Conservation (phyloP, 2,329 filamentous ascomycete species). For the Fusarium tjaetaba region DNA sequence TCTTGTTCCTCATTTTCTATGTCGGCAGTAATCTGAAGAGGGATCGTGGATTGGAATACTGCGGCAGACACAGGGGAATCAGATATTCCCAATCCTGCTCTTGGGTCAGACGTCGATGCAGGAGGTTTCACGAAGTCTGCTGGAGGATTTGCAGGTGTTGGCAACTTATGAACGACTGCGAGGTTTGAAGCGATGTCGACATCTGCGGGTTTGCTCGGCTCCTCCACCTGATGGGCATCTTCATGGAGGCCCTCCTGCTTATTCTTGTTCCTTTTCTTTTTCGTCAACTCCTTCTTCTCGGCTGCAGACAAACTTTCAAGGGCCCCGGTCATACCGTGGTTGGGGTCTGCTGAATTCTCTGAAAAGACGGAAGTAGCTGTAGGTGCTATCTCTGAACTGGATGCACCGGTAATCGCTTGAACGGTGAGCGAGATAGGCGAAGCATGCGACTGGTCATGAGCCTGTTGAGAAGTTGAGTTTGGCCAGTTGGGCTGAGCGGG, state of each 20-base stretch:
- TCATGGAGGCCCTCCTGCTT: neutral
- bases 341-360: neutral
- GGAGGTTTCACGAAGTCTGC: neutral
- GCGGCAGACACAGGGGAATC: neutral
- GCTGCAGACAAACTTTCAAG: neutral
- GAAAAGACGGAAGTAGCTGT: neutral
- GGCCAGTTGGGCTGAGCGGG: neutral
- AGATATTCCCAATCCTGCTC: neutral
- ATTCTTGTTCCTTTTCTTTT: constrained; percentile 5
- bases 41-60: neutral
- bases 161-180: neutral
- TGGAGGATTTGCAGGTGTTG: neutral
- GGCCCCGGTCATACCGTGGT: neutral
- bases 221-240: neutral
- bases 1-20: neutral
- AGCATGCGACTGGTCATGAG: neutral
- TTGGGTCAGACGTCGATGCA: neutral
- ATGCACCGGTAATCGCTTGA: neutral
- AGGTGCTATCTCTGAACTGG: neutral
- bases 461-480: neutral
- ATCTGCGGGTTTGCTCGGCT: neutral
- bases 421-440: neutral
- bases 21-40: neutral
- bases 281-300: constrained; percentile 18
- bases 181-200: neutral